phyloP scores from a whole-genome alignment of 129 eudicot species.

The Lonicera japonica region DNA sequence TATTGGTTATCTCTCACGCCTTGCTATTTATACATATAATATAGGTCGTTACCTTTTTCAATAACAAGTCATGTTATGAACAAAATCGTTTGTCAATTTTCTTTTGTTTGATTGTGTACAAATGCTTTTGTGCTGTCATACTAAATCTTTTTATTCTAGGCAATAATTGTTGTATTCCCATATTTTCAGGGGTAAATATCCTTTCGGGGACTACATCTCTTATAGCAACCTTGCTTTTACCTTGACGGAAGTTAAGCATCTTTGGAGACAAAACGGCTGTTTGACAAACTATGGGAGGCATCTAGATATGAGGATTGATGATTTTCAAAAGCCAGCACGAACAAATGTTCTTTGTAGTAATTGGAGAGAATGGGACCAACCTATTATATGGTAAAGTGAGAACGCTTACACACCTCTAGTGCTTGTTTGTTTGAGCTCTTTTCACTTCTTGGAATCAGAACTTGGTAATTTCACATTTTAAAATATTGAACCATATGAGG shows the following conservation, averaged over 20 bases:
- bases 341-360: constrained; percentile 74
- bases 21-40: constrained; percentile 30
- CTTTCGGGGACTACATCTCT: constrained; percentile 77
- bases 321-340: constrained; percentile 69
- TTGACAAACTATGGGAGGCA: constrained; percentile 60
- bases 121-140: too few species aligned
- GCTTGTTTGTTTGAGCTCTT: too few species aligned
- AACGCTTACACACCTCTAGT: too few species aligned
- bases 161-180: background rate
- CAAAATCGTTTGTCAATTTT: constrained; percentile 1
- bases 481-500: too few species aligned
- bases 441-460: too few species aligned
- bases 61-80: background rate
- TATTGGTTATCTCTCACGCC: constrained; percentile 94
- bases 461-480: too few species aligned
- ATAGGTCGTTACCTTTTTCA: constrained; percentile 7
- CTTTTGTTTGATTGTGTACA: too few species aligned
- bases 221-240: constrained; percentile 56
- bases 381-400: constrained; percentile 70
- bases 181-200: constrained; percentile 66
- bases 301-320: constrained; percentile 69
- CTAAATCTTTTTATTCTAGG: background rate
- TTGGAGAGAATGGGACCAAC: constrained; percentile 82
- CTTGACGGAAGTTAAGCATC: constrained; percentile 78
- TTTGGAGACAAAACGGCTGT: constrained; percentile 75